A percentile compares a stretch with the other conserved stretches of the same genome.
These are phyloP conservation scores for Camellia oleifera DNA, from an alignment of 179 eudicot species.

Conservation along the genomic window DNA sequence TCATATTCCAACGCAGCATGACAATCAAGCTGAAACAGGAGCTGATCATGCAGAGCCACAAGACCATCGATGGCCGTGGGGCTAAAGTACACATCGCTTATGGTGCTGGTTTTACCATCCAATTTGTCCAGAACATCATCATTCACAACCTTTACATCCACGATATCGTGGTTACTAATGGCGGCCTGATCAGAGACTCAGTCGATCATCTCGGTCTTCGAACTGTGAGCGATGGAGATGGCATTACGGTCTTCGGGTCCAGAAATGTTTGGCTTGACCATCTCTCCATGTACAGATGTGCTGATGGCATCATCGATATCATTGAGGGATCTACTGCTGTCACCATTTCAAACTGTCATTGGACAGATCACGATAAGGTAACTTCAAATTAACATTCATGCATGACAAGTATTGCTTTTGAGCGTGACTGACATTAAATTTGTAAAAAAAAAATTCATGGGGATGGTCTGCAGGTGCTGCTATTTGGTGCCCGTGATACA, in stretches of 20 bases:
- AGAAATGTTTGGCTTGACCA: constrained; percentile 79
- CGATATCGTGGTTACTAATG: constrained; percentile 34
- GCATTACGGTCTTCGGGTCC: constrained; percentile 51
- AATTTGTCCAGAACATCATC: constrained; percentile 57
- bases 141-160: constrained; percentile 62
- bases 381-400: not conserved
- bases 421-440: no score
- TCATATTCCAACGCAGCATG: constrained; percentile 52
- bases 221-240: constrained; percentile 65
- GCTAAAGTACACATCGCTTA: constrained; percentile 46
- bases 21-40: constrained; percentile 49
- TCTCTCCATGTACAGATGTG: constrained; percentile 53
- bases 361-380: constrained; percentile 69
- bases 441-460: not conserved
- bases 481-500: constrained; percentile 66
- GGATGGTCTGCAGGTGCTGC: constrained; percentile 44
- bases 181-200: constrained; percentile 59
- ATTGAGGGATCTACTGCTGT: constrained; percentile 59
- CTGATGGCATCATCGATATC: constrained; percentile 71
- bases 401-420: not conserved
- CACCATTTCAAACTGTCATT: constrained; percentile 77
- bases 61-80: constrained; percentile 90
- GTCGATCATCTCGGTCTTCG: constrained; percentile 58
- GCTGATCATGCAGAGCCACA: constrained; percentile 59
- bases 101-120: constrained; percentile 75